These are phyloP conservation scores for Chimonanthus salicifolius DNA, from an alignment of 164 flowering plant species.

Conservation along the genomic window DNA sequence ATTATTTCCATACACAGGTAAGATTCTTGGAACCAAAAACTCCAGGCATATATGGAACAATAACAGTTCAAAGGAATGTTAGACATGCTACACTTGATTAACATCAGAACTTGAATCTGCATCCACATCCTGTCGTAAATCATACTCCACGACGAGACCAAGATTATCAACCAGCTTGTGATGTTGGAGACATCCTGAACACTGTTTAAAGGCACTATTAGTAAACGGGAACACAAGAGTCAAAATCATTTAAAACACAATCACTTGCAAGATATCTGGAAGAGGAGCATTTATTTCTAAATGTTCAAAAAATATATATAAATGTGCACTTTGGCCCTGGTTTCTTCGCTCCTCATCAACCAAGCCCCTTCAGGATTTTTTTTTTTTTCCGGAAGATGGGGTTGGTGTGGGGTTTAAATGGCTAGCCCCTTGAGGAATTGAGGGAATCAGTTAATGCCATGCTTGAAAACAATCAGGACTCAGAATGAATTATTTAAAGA, in stretches of 20 bases:
- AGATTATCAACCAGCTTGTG: slow-evolving; percentile 95
- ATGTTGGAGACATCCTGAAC: slow-evolving; percentile 85
- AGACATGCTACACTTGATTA: not conserved
- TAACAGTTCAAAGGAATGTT: not conserved
- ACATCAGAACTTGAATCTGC: slow-evolving; percentile 25
- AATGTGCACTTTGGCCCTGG: no score
- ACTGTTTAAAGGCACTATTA: slow-evolving; percentile 32
- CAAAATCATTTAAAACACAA: not conserved
- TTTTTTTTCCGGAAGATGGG: no score
- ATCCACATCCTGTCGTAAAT: slow-evolving; percentile 47
- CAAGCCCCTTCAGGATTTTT: no score
- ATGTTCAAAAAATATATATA: no score
- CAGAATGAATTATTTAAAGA: not conserved
- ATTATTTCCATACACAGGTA: not conserved
- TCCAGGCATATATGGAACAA: not conserved
- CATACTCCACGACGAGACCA: slow-evolving; percentile 81
- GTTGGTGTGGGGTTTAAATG: no score
- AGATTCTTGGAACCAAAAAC: not conserved
- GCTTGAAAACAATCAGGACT: not conserved
- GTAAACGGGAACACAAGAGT: not conserved
- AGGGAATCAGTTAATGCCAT: not conserved
- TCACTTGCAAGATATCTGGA: not conserved
- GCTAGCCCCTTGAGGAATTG: not conserved
- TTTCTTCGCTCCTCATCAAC: no score
- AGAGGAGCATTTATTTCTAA: not conserved